Percentiles rank a stretch among this genome's conserved stretches.
Evolutionary conservation across 2,329 filamentous ascomycete species (phyloP).

Genomic region (Neonectria ditissima): DNA sequence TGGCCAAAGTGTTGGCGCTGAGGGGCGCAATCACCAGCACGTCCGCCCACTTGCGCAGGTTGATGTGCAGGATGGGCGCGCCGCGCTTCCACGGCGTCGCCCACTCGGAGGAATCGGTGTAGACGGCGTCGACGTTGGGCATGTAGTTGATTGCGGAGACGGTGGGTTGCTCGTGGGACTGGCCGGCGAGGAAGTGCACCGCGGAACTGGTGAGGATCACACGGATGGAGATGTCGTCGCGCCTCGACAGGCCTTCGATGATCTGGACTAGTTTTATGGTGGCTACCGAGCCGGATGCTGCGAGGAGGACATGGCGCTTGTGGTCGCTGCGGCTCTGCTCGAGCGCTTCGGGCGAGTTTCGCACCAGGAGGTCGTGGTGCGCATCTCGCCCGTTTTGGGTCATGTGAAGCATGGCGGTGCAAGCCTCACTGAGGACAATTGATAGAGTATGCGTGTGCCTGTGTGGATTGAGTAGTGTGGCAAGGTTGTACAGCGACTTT

Average conservation of each 20-base stretch:
- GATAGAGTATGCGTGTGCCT: background rate
- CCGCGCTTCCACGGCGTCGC: conserved; percentile 79
- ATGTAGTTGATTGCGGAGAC: conserved; percentile 68
- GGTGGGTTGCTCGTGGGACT: conserved; percentile 81
- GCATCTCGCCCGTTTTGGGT: conserved; percentile 38
- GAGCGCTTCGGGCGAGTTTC: conserved; percentile 49
- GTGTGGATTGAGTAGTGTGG: background rate
- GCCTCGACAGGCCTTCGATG: conserved; percentile 65
- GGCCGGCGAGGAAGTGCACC: conserved; percentile 79
- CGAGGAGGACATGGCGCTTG: conserved; percentile 57
- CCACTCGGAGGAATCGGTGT: conserved; percentile 91
- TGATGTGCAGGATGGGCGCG: conserved; percentile 88
- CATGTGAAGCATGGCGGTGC: conserved; percentile 37
- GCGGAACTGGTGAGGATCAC: conserved; percentile 83
- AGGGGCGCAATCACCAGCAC: conserved; percentile 84
- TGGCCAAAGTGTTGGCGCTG: conserved; percentile 87
- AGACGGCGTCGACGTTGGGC: conserved; percentile 82
- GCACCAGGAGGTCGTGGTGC: conserved; percentile 38
- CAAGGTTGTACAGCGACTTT: background rate
- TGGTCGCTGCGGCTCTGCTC: conserved; percentile 51
- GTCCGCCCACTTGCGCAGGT: conserved; percentile 83
- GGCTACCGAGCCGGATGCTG: conserved; percentile 73
- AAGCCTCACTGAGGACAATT: background rate
- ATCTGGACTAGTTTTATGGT: conserved; percentile 86
- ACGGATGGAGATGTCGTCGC: conserved; percentile 78